Conservation (phyloP, 2,329 filamentous ascomycete species). For the Cytospora piceicola region DNA sequence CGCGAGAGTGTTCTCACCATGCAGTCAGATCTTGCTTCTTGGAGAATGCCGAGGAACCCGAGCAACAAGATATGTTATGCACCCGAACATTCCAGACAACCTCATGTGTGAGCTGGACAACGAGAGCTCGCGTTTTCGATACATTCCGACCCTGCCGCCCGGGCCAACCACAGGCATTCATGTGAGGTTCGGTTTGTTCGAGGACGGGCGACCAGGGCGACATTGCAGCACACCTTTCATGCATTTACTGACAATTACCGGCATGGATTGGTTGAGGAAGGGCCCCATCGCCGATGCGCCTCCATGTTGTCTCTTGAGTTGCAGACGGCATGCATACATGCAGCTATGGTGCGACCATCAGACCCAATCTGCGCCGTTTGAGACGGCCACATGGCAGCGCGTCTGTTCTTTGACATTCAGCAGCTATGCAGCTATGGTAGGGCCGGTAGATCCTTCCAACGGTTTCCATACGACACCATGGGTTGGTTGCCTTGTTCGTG, state of each 20-base stretch:
- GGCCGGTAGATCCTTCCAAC: not conserved
- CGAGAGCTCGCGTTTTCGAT: conserved; percentile 17
- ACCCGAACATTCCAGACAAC: conserved; percentile 26
- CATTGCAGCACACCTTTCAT: not conserved
- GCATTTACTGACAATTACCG: too few relatives aligned
- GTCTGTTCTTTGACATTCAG: not conserved
- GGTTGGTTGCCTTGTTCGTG: not conserved
- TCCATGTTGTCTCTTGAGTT: not conserved
- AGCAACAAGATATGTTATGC: not conserved
- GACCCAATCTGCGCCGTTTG: not conserved
- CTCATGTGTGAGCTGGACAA: conserved; percentile 6
- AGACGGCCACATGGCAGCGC: conserved; percentile 3
- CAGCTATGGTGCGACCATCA: conserved; percentile 15
- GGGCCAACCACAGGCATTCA: conserved; percentile 8
- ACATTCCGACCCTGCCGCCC: conserved; percentile 12
- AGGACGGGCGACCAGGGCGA: not conserved
- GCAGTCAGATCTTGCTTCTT: conserved; percentile 13
- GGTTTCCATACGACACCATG: not conserved
- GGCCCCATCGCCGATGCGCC: conserved; percentile 9
- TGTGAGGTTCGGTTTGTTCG: not conserved
- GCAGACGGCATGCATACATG: not conserved
- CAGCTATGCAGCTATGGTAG: not conserved
- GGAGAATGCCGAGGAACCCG: conserved; percentile 21
- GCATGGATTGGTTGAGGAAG: not conserved
- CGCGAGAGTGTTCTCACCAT: not conserved